Base-by-base conservation (phyloP, 768 basidiomycete species). In the Auricularia sp. region DNA sequence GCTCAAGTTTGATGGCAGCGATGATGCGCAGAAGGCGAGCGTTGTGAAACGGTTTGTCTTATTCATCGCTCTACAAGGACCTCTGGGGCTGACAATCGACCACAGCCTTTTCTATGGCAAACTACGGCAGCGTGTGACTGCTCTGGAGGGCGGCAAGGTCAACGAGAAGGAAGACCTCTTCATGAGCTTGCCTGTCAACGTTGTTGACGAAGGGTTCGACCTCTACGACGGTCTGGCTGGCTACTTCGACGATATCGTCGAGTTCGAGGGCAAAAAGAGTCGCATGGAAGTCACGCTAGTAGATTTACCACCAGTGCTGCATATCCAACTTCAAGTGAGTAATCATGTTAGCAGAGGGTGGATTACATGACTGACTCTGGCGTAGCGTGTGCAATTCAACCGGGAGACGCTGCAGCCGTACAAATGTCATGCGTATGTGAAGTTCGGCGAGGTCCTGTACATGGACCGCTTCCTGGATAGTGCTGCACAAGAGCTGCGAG, bases 371-470 rank as follows among this genome's bases (percentile, higher is more conserved):
- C 62, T 66, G 62, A 51, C 68, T 29, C 1, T 34, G 21, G 3
- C 8, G 21, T 68, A 95, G 93, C 80, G 94, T 64, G 94, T 93
- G 3, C 93, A 96, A 81, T 98, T 93, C 77, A 93, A 98, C 72
- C 84, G 93, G 8, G 88, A 92, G 68, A 93, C 90, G 0, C 81
- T 92, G 64, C 90, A 94, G 68, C 87, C 93, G 16, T 93, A 91
- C 79, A 99, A 99, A 74, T 93, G 91, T 4, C 96, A 99, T 71
- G 93, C 93, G 3, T 96, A 93, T 73, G 88, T 99, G 68, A 90
- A 87, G 70, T 97, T 96, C 71, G 86, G 81, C 18, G 90, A 94
- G 74, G 89, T 85, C 10, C 80, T 99, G 14, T 87, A 84, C 71
- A 85, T 98, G 84, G 94, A 97, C 74, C 87, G 97, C 14, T 99